Percentiles rank a stretch among this genome's conserved stretches.
phyloP scores from a whole-genome alignment of 2,329 filamentous ascomycete genomes.

The Sporothrix schenckii region DNA sequence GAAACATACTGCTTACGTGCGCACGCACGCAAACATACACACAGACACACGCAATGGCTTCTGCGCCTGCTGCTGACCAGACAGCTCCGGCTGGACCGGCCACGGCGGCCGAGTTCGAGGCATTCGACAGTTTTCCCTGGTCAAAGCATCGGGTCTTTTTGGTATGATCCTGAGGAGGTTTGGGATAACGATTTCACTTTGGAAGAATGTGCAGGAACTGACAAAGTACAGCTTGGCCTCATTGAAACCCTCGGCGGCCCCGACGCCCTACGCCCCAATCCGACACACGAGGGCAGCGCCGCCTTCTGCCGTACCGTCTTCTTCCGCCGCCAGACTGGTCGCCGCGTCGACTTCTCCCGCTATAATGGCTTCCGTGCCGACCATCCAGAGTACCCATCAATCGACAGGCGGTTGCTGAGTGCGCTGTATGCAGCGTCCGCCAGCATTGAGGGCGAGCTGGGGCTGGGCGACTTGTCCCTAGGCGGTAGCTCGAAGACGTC shows the following conservation, averaged over 20 bases:
- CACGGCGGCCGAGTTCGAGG: constrained; percentile 31
- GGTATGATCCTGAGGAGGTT: constrained; percentile 23
- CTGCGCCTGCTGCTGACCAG: constrained; percentile 12
- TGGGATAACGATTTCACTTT: background rate
- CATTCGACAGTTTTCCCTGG: constrained; percentile 38
- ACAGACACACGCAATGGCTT: constrained; percentile 22
- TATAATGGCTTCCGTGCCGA: constrained; percentile 34
- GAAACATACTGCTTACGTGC: no score
- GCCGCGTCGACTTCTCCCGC: constrained; percentile 36
- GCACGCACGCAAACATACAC: background rate
- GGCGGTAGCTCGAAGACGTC: background rate
- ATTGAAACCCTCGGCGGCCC: constrained; percentile 38
- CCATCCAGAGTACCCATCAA: constrained; percentile 32
- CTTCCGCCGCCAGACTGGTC: constrained; percentile 35
- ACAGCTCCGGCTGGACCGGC: background rate
- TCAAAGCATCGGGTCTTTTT: constrained; percentile 36
- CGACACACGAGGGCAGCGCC: constrained; percentile 36
- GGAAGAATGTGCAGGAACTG: background rate
- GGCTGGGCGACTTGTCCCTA: background rate
- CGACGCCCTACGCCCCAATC: constrained; percentile 34
- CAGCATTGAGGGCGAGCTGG: constrained; percentile 2
- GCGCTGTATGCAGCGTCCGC: constrained; percentile 40
- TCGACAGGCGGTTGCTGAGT: constrained; percentile 35
- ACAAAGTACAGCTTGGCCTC: constrained; percentile 35
- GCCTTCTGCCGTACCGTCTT: constrained; percentile 39